Conservation (phyloP, 306 rosid genomes). For the Gastrolobium bilobum region DNA sequence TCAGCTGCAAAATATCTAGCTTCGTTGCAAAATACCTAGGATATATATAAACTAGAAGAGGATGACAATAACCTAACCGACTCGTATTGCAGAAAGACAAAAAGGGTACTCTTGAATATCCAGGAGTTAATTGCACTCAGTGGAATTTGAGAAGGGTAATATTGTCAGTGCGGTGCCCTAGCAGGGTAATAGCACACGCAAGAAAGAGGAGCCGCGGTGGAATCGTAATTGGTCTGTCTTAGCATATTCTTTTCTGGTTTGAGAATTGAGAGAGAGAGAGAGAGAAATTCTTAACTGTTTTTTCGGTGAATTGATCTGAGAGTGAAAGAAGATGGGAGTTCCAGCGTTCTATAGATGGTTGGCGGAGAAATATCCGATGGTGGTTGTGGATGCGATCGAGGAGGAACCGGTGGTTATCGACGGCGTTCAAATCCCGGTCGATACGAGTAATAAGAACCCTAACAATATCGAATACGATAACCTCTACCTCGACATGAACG, state of each 20-base stretch:
- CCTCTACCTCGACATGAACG: slow-evolving; percentile 97
- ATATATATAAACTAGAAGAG: no score
- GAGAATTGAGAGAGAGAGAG: background rate
- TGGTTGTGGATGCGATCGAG: slow-evolving; percentile 83
- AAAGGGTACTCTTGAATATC: no score
- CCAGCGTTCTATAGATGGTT: slow-evolving; percentile 97
- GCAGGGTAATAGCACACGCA: no score
- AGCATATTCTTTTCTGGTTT: background rate
- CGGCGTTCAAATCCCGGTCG: slow-evolving; percentile 78
- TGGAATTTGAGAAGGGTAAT: no score
- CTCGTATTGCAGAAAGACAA: no score
- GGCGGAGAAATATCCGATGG: slow-evolving; percentile 94
- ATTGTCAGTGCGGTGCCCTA: no score
- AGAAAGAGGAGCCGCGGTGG: no score
- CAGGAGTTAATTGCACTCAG: no score
- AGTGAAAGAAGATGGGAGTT: slow-evolving; percentile 75
- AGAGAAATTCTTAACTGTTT: background rate
- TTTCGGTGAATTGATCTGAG: slow-evolving; percentile 4
- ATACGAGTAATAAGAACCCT: slow-evolving; percentile 85
- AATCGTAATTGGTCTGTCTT: no score
- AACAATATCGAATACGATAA: slow-evolving; percentile 88
- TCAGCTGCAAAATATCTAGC: no score
- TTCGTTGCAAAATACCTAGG: no score
- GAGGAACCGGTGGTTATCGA: slow-evolving; percentile 92
- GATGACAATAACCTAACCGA: no score